A percentile compares a stretch with the other conserved stretches of the same genome.
These are phyloP conservation scores for Leptomonas pyrrhocoris DNA, from an alignment of 208 protist species.

Conservation along the genomic window DNA sequence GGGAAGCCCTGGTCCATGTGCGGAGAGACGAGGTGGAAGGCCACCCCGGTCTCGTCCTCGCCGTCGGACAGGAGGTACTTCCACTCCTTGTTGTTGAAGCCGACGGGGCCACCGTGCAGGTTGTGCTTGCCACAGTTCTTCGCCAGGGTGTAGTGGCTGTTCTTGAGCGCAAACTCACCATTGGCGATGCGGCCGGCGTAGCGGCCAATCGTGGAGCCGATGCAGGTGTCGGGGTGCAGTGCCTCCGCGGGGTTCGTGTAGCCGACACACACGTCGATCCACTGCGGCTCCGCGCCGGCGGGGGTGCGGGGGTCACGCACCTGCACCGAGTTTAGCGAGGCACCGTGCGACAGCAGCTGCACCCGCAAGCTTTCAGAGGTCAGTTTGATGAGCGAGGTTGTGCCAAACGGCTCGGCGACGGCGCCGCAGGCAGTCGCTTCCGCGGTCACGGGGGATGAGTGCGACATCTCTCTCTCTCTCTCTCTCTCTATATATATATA, in stretches of 20 bases:
- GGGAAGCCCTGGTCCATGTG: slow-evolving; percentile 86
- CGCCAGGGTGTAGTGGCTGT: slow-evolving; percentile 54
- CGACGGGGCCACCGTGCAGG: slow-evolving; percentile 71
- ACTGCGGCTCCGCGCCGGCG: slow-evolving; percentile 26
- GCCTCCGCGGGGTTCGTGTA: slow-evolving; percentile 49
- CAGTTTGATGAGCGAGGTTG: slow-evolving; percentile 55
- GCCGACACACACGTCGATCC: slow-evolving; percentile 64
- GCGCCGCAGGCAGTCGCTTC: slow-evolving; percentile 15
- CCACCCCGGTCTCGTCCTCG: slow-evolving; percentile 70
- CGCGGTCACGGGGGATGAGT: slow-evolving; percentile 8
- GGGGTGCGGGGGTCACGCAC: slow-evolving; percentile 47
- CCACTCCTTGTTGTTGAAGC: slow-evolving; percentile 71
- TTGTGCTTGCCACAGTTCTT: slow-evolving; percentile 67
- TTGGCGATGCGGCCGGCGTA: slow-evolving; percentile 71
- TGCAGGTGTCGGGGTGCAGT: slow-evolving; percentile 10
- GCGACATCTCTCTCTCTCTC: slow-evolving; percentile 5
- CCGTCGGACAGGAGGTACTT: slow-evolving; percentile 74
- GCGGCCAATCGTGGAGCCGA: slow-evolving; percentile 54
- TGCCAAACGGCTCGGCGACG: slow-evolving; percentile 64
- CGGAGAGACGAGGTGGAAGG: slow-evolving; percentile 69
- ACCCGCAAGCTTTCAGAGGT: slow-evolving; percentile 54
- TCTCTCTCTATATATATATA: slow-evolving; percentile 1
- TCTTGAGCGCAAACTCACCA: slow-evolving; percentile 54
- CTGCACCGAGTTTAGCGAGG: slow-evolving; percentile 66
- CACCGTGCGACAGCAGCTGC: slow-evolving; percentile 66